Percentiles rank a stretch among this genome's conserved stretches.
phyloP scores from a whole-genome alignment of 1,284 basidiomycete species.

The Neonothopanus nambi region DNA sequence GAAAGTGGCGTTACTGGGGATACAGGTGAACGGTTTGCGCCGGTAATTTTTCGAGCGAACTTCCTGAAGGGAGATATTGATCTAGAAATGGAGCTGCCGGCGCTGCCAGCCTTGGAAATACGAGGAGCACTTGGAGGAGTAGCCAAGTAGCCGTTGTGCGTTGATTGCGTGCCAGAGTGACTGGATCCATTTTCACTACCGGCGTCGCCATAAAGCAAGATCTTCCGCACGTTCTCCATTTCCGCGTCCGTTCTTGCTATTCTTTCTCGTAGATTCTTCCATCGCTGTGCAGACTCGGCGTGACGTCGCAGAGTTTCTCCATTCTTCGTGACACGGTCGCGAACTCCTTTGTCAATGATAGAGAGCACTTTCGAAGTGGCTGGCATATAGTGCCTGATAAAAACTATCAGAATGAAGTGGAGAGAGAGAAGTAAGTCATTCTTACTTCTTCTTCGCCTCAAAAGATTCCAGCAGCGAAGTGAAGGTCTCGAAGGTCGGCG shows the following conservation, averaged over 20 bases:
- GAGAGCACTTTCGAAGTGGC: slow-evolving; percentile 91
- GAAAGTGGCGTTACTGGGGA: slow-evolving; percentile 52
- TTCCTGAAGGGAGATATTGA: slow-evolving; percentile 79
- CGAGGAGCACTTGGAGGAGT: slow-evolving; percentile 59
- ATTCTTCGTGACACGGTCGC: slow-evolving; percentile 90
- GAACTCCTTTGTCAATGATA: slow-evolving; percentile 90
- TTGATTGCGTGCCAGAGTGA: slow-evolving; percentile 53
- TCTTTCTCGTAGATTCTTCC: slow-evolving; percentile 76
- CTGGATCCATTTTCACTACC: slow-evolving; percentile 71
- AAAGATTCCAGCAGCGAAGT: slow-evolving; percentile 69
- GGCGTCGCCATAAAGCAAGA: slow-evolving; percentile 56
- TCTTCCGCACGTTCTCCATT: slow-evolving; percentile 71
- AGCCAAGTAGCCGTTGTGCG: slow-evolving; percentile 57
- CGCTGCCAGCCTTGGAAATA: slow-evolving; percentile 44
- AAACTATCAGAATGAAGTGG: slow-evolving; percentile 13
- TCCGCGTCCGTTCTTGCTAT: slow-evolving; percentile 79
- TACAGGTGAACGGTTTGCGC: slow-evolving; percentile 34
- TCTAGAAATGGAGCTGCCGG: slow-evolving; percentile 58
- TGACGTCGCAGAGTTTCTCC: slow-evolving; percentile 89
- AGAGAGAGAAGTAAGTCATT: slow-evolving; percentile 4
- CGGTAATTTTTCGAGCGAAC: slow-evolving; percentile 67
- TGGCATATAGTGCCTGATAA: slow-evolving; percentile 81
- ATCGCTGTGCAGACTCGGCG: slow-evolving; percentile 82
- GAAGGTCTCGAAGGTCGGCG: slow-evolving; percentile 61
- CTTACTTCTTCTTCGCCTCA: slow-evolving; percentile 83